These are phyloP conservation scores for Vicia villosa DNA, from an alignment of 306 rosid genomes.

Conservation along the genomic window DNA sequence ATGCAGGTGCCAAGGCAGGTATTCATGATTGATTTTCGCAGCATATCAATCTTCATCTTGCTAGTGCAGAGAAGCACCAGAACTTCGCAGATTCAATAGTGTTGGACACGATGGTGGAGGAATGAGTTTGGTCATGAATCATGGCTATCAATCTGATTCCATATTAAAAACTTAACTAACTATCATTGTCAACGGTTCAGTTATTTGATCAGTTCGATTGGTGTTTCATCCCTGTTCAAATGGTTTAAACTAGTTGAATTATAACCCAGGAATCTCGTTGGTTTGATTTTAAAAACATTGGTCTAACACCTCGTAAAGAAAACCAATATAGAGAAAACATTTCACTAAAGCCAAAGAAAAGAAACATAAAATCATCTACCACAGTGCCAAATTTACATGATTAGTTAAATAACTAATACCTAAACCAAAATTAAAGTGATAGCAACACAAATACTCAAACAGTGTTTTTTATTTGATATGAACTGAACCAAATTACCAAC, in stretches of 20 bases:
- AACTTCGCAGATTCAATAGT: too few relatives aligned
- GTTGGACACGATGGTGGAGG: too few relatives aligned
- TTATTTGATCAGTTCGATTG: neutral
- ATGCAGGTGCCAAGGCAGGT: too few relatives aligned
- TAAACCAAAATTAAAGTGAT: constrained; percentile 29
- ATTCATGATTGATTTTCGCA: too few relatives aligned
- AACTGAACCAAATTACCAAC: constrained; percentile 58
- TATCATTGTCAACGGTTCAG: neutral
- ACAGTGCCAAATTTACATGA: constrained; percentile 10
- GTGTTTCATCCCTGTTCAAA: neutral
- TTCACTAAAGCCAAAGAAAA: constrained; percentile 29
- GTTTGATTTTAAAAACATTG: neutral
- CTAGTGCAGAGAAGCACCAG: too few relatives aligned
- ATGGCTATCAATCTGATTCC: too few relatives aligned
- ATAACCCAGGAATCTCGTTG: neutral
- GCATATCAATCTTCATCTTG: too few relatives aligned
- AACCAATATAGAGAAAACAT: constrained; percentile 19
- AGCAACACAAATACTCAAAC: constrained; percentile 7
- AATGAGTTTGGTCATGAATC: too few relatives aligned
- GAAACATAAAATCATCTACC: constrained; percentile 3
- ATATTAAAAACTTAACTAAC: too few relatives aligned
- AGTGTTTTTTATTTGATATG: constrained; percentile 24
- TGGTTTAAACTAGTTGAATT: neutral
- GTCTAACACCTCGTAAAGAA: neutral
- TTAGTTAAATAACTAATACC: neutral